Conservation (phyloP, 805 yeast species). For the Metschnikowia henanensis region DNA sequence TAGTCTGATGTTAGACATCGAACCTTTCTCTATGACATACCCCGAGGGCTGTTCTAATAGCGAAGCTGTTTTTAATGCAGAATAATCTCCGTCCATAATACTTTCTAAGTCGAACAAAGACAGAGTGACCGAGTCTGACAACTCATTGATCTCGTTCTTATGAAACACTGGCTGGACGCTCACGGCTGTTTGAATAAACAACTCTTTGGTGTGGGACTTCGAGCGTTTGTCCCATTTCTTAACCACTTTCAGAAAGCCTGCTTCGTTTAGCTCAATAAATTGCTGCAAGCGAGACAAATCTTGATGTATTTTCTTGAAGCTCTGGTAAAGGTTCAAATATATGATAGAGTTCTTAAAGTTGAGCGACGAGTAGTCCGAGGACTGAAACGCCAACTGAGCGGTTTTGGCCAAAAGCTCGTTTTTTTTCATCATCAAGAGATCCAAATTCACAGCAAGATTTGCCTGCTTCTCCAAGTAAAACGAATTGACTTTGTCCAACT, state of each 20-base stretch:
- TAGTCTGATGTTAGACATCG: constrained; percentile 5
- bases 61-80: constrained; percentile 24
- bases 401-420: constrained; percentile 42
- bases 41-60: constrained; percentile 4
- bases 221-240: constrained; percentile 99
- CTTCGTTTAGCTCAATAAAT: constrained; percentile 90
- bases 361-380: constrained; percentile 17
- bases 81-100: constrained; percentile 45
- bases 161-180: constrained; percentile 97
- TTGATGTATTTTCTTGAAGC: constrained; percentile 83
- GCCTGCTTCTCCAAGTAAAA: constrained; percentile 91
- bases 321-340: constrained; percentile 81
- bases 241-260: constrained; percentile 92
- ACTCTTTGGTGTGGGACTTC: constrained; percentile 90
- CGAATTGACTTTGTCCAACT: constrained; percentile 91
- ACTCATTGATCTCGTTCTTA: constrained; percentile 77
- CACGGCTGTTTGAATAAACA: constrained; percentile 88
- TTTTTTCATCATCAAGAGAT: constrained; percentile 73
- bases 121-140: constrained; percentile 74
- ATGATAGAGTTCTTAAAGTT: constrained; percentile 68
- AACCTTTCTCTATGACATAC: constrained; percentile 4
- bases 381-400: constrained; percentile 14
- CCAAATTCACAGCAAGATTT: constrained; percentile 76
- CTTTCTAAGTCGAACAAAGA: constrained; percentile 73
- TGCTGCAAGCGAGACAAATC: constrained; percentile 89